Conservation (phyloP, 257 asterid species). For the Nicotiana knightiana region DNA sequence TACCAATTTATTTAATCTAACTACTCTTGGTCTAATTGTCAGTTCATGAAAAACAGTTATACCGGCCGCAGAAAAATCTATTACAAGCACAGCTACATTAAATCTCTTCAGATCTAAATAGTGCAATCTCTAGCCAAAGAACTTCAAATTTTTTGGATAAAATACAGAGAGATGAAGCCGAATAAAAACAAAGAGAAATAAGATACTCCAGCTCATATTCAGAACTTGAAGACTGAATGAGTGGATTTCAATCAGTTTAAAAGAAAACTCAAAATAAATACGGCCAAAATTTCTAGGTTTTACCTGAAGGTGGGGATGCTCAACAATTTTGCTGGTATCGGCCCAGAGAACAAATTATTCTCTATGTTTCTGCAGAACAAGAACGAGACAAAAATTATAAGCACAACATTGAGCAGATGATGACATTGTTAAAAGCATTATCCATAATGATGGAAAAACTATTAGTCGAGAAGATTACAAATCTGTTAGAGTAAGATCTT, state of each 20-base stretch:
- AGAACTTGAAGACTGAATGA: background rate
- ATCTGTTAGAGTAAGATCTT: conserved; percentile 63
- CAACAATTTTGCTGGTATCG: conserved; percentile 62
- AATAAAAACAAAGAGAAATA: conserved; percentile 3
- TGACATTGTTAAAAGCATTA: background rate
- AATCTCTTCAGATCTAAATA: background rate
- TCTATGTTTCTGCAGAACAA: conserved; percentile 55
- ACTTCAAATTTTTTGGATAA: no score
- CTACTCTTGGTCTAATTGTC: background rate
- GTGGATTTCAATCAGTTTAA: background rate
- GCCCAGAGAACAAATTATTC: conserved; percentile 91
- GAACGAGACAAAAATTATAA: background rate
- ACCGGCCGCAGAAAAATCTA: background rate
- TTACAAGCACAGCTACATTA: background rate
- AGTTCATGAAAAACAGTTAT: background rate
- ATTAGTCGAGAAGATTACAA: conserved; percentile 43
- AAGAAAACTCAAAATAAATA: background rate
- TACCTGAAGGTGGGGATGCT: conserved; percentile 80
- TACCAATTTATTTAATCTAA: background rate
- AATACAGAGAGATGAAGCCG: background rate
- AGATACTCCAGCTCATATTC: background rate
- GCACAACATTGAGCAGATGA: background rate
- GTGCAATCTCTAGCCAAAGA: background rate
- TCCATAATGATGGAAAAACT: background rate
- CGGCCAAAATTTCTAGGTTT: conserved; percentile 3